phyloP scores from a whole-genome alignment of 495 filamentous ascomycete species.

The Aspergillus sparsus region DNA sequence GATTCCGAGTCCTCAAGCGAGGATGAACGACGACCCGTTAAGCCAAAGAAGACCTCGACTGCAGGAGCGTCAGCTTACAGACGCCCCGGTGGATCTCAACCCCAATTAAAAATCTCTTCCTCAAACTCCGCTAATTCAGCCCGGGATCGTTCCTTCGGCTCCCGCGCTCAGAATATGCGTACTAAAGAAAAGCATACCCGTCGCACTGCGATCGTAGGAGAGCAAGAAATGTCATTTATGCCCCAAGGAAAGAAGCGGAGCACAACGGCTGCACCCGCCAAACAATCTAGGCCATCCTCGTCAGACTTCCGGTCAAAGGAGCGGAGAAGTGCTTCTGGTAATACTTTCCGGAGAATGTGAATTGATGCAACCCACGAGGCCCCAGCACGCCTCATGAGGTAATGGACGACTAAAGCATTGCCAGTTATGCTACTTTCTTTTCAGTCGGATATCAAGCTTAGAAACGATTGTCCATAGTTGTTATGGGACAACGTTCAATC shows the following conservation, averaged over 20 bases:
- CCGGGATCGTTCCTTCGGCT: slow-evolving; percentile 67
- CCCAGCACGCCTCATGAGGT: background rate
- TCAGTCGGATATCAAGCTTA: background rate
- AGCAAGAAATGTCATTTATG: slow-evolving; percentile 83
- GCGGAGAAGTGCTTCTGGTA: slow-evolving; percentile 54
- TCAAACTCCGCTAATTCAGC: slow-evolving; percentile 45
- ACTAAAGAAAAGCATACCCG: slow-evolving; percentile 47
- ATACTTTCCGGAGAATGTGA: slow-evolving; percentile 56
- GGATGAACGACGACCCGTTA: slow-evolving; percentile 24
- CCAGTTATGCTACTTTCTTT: background rate
- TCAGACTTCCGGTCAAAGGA: slow-evolving; percentile 43
- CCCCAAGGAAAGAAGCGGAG: slow-evolving; percentile 58
- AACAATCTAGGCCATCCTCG: slow-evolving; percentile 31
- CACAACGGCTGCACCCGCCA: slow-evolving; percentile 23
- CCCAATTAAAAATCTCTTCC: slow-evolving; percentile 60
- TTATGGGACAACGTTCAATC: too few species aligned
- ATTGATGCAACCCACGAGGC: background rate
- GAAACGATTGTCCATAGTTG: background rate
- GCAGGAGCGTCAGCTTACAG: slow-evolving; percentile 59
- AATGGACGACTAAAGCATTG: background rate
- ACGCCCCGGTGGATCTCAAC: slow-evolving; percentile 53
- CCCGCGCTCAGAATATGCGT: slow-evolving; percentile 58
- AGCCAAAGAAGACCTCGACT: slow-evolving; percentile 49
- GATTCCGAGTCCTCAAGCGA: slow-evolving; percentile 47
- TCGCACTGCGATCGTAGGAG: slow-evolving; percentile 67